Evolutionary conservation across 768 basidiomycete genomes (phyloP), one percentile per base, ranked within the genome.

Genomic region (Cystobasidium onofrii): DNA sequence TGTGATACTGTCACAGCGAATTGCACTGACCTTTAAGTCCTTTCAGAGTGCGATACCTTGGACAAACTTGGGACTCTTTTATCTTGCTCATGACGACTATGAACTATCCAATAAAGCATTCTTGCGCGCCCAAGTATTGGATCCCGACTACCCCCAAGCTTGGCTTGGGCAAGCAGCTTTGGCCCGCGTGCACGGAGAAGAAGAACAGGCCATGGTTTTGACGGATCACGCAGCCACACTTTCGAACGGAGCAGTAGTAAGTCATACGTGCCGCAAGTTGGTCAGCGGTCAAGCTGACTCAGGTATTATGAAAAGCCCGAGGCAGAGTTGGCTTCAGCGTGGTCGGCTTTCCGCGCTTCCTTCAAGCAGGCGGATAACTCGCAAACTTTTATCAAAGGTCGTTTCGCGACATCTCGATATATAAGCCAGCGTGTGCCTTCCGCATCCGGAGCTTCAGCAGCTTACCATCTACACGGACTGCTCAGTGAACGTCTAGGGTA

Each of bases 11-110:
- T 29, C 63, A 23, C 10, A 34, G 36, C 10, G n/a, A 52, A 13
- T 20, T 12, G n/a, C 25, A 15, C 77, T 74, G 27, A 43, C 61
- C 57, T 25, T 44, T 74, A n/a, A 67, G 25, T 17, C 25, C 34
- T 27, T 27, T 36, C 76, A 92, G 90, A 88, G 88, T 78, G 87
- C 88, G 34, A 76, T 81, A 17, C 86, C 88, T 0, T 98, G 96
- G 96, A 86, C 89, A 1, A 91, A 89, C 78, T 84, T 98, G 9
- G 96, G 94, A 1, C 82, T 97, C 39, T 83, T 99, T 46, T 98
- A 91, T 81, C 84, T 93, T 29, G 83, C 89, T 70, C 84, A 94
- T 76, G 84, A 84, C 25, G 95, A 98, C 81, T 77, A 84, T 1
- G 89, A 92, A 63, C 83, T 98, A 36, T 91, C 95, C 0, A 89